These are phyloP conservation scores for Cerrena zonata DNA, from an alignment of 1,284 basidiomycete genomes.

Conservation along the genomic window DNA sequence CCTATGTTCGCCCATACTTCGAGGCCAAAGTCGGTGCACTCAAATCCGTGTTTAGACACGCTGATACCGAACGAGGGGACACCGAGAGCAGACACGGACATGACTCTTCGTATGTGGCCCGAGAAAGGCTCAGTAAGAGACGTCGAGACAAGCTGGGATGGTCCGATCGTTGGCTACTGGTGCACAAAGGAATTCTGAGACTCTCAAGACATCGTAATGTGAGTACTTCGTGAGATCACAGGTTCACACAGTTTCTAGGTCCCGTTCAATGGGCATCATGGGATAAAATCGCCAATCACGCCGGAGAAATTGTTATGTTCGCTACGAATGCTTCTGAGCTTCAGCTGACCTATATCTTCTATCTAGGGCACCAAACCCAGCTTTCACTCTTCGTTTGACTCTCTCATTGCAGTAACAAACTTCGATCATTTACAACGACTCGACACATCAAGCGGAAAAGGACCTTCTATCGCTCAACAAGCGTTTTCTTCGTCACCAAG, in stretches of 20 bases:
- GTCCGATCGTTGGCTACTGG: conserved; percentile 58
- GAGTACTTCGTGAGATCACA: too few relatives aligned
- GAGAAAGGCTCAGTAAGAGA: conserved; percentile 22
- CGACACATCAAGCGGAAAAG: not conserved
- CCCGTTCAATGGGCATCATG: too few relatives aligned
- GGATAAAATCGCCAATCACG: too few relatives aligned
- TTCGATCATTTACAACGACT: not conserved
- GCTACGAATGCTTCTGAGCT: too few relatives aligned
- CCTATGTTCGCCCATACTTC: conserved; percentile 64
- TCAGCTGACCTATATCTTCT: too few relatives aligned
- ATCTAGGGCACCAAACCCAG: not conserved
- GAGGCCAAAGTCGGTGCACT: conserved; percentile 55
- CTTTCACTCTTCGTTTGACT: conserved; percentile 5
- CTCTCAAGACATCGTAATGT: conserved; percentile 53
- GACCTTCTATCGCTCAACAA: not conserved
- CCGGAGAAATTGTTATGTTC: too few relatives aligned
- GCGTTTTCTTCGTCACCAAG: not conserved
- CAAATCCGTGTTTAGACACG: conserved; percentile 13
- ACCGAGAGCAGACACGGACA: conserved; percentile 6
- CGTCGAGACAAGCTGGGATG: conserved; percentile 43
- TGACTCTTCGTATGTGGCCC: conserved; percentile 14
- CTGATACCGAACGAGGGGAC: conserved; percentile 7
- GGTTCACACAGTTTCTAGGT: too few relatives aligned
- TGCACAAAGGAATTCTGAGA: conserved; percentile 50
- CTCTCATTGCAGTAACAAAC: conserved; percentile 2